phyloP scores from a whole-genome alignment of 176 grass and related monocot genomes.

The Carex parvula region DNA sequence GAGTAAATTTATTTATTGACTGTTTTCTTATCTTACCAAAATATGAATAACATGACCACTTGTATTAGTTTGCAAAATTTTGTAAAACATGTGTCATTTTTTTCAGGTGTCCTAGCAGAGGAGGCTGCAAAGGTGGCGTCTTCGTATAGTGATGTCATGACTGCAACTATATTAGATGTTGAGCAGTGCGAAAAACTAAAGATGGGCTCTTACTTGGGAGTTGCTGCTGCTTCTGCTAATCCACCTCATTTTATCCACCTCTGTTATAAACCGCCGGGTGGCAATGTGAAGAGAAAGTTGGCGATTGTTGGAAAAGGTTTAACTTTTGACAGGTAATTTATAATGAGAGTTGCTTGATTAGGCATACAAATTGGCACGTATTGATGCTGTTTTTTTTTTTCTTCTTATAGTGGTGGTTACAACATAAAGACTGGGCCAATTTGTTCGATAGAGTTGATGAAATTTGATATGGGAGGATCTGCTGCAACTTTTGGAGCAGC shows the following conservation, averaged over 20 bases:
- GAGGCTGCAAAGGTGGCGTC: slow-evolving; percentile 82
- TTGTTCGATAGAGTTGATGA: slow-evolving; percentile 91
- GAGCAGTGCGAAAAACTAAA: slow-evolving; percentile 82
- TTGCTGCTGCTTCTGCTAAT: slow-evolving; percentile 87
- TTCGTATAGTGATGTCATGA: slow-evolving; percentile 78
- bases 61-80: neutral
- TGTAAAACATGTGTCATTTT: neutral
- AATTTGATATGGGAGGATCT: slow-evolving; percentile 97
- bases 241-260: slow-evolving; percentile 91
- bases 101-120: slow-evolving; percentile 86
- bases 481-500: slow-evolving; percentile 89
- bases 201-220: slow-evolving; percentile 96
- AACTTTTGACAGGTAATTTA: slow-evolving; percentile 86
- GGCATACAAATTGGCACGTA: neutral
- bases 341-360: neutral
- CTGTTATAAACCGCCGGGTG: slow-evolving; percentile 77
- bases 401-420: slow-evolving; percentile 79
- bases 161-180: slow-evolving; percentile 78
- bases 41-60: neutral
- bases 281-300: slow-evolving; percentile 77
- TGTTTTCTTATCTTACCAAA: slow-evolving; percentile 1
- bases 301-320: slow-evolving; percentile 96
- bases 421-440: slow-evolving; percentile 96
- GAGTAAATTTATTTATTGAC: neutral
- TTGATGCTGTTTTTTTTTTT: slow-evolving; percentile 2